Percentiles rank a stretch among this genome's conserved stretches.
phyloP scores from a whole-genome alignment of 176 grass and related monocot genomes.

The Avena sativa region DNA sequence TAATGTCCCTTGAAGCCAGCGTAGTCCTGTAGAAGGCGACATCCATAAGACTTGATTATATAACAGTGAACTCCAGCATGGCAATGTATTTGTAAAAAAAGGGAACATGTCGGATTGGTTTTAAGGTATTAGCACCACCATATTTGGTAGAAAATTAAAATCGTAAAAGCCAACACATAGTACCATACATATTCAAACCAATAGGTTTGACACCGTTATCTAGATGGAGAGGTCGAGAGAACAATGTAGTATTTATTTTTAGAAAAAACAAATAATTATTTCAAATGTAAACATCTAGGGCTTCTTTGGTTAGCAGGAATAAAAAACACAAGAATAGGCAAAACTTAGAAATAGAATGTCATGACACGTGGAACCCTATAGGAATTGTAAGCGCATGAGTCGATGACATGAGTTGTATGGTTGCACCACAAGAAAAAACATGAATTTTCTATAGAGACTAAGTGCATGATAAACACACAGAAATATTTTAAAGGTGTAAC shows the following conservation, averaged over 20 bases:
- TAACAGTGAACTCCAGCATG: not conserved
- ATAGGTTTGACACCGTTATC: not conserved
- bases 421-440: no score
- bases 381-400: no score
- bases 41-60: not conserved
- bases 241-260: not conserved
- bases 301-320: no score
- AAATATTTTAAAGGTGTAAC: no score
- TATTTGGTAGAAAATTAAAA: not conserved
- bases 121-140: not conserved
- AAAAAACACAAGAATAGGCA: no score
- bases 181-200: not conserved
- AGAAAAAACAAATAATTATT: not conserved
- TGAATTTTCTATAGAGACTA: no score
- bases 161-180: no score
- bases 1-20: conserved; percentile 31
- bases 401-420: no score
- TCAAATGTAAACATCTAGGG: not conserved
- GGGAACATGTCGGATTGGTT: not conserved
- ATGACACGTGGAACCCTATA: no score
- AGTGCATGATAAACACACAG: no score
- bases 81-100: not conserved
- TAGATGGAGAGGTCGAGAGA: not conserved
- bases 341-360: no score
- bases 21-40: not conserved